Evolutionary conservation across 345 rosid species (phyloP), one percentile per base, ranked within the genome.

Genomic region (Combretum micranthum): DNA sequence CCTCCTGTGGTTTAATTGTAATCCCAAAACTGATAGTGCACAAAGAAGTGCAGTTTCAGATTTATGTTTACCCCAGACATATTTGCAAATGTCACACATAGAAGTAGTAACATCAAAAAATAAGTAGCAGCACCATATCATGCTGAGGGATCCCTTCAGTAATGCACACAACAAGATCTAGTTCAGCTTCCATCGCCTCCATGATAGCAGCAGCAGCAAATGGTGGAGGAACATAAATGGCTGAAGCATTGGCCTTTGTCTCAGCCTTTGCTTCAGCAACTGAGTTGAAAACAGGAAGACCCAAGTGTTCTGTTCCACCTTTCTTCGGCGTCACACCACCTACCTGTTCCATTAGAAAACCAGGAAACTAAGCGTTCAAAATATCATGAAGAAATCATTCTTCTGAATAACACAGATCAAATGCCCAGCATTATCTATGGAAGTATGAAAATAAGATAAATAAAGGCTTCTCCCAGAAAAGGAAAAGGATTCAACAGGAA

Each of bases 321-420:
- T 93, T 93, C 83, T 89, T 89, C 0, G 97, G 99, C 56, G 99
- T 93, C 65, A 89, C 99, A 20, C 99, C 97, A 43, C 89, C 99
- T 39, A 93, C 99, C 99, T 93, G 62, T 43, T 14, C 20, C 22
- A 20, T 50, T 20, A 8, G 26, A 20, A 20, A 12, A 10, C 15
- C 25, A 19, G 25, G 53, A 15, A 20, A 20, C 16, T n/a, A n/a
- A 50, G 26, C 13, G 20, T 20, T 2, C 1, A 12, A 20, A 20
- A 15, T 16, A 50, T 20, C 2, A 20, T 32, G n/a, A n/a, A 2
- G 0, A 26, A 32, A 32, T 32, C 39, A 5, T 32, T 32, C 39
- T 32, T 9, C 39, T 32, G 26, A 25, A 25, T 7, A 32, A 5
- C 39, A 32, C 39, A 32, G 39, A 32, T 32, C 39, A 32, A 32